A percentile compares a stretch with the other conserved stretches of the same genome.
Evolutionary conservation across 2,329 filamentous ascomycete species (phyloP).

Genomic region (Tolypocladium inflatum): DNA sequence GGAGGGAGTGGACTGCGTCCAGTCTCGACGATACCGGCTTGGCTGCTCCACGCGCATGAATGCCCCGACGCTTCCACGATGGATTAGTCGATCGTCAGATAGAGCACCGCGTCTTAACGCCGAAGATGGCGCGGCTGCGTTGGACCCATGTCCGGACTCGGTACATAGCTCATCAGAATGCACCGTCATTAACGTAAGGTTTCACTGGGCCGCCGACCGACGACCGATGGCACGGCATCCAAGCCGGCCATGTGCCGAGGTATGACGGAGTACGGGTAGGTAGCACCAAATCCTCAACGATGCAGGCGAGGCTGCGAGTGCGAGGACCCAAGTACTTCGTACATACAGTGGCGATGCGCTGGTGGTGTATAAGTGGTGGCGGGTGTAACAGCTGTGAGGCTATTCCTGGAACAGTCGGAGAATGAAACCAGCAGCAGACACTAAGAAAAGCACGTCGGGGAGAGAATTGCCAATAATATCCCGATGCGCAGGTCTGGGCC

Average conservation of each 20-base stretch:
- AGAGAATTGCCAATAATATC: neutral
- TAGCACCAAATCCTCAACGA: neutral
- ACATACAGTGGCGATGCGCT: neutral
- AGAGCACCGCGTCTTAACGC: neutral
- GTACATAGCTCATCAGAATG: too few relatives aligned
- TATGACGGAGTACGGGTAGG: neutral
- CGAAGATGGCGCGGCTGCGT: neutral
- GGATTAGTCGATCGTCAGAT: neutral
- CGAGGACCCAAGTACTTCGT: neutral
- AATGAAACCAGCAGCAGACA: neutral
- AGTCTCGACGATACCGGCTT: too few relatives aligned
- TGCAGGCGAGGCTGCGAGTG: neutral
- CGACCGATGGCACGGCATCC: neutral
- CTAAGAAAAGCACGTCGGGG: neutral
- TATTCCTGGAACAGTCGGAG: neutral
- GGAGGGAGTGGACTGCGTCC: neutral
- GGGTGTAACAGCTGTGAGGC: neutral
- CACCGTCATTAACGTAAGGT: neutral
- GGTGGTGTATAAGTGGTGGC: too few relatives aligned
- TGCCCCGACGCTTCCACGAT: neutral
- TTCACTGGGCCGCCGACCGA: neutral
- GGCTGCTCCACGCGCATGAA: neutral
- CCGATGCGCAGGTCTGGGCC: neutral
- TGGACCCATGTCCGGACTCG: neutral
- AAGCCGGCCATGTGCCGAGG: neutral